Evolutionary conservation across 176 grass and related monocot genomes (phyloP), one percentile per base, ranked within the genome.

Genomic region (Rhynchospora tenuis): DNA sequence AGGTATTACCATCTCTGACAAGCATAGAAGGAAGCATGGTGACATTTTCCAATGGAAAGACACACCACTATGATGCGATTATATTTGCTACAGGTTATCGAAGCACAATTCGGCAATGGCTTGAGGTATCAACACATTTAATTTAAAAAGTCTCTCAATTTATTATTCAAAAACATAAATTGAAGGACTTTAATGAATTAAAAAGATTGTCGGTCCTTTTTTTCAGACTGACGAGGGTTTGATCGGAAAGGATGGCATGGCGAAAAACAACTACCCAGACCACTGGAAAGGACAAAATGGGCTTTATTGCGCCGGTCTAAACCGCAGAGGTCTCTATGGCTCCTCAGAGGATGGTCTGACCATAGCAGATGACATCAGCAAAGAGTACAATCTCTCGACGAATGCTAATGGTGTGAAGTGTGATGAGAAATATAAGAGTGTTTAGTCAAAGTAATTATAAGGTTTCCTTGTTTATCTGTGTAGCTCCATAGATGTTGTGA

Each of bases 51-150:
- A 82, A 92, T 75, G 85, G 92, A 13, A 83, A 83, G 43, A 57
- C n/a, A 16, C 15, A 91, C 51, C 83, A 76, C 11, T 97, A 90
- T 43, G 94, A 97, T 59, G 88, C 85, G 26, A 90, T 97, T 54
- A 81, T 97, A 84, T 83, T 97, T 31, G 92, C 94, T 19, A 97
- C 92, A 15, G 92, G 94, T 0, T 97, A 94, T 59, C 84, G 88
- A 54, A 92, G 90, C 84, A 89, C 87, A 23, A 85, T 82, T 6
- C 64, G 61, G 6, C 43, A 83, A 5, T 94, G 94, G 94, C 90
- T 97, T 16, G 85, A 90, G 94, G 94, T 94, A 60, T 20, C 0
- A 29, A 54, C 42, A 85, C 15, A 50, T 17, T 19, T 29, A 60
- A 24, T 56, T 80, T 77, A 0, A 3, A 20, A 80, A 43, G 0